Percentiles rank a stretch among this genome's conserved stretches.
Conservation (phyloP, 192 early-diverging fungal genomes). For the Coemansia sp. region DNA sequence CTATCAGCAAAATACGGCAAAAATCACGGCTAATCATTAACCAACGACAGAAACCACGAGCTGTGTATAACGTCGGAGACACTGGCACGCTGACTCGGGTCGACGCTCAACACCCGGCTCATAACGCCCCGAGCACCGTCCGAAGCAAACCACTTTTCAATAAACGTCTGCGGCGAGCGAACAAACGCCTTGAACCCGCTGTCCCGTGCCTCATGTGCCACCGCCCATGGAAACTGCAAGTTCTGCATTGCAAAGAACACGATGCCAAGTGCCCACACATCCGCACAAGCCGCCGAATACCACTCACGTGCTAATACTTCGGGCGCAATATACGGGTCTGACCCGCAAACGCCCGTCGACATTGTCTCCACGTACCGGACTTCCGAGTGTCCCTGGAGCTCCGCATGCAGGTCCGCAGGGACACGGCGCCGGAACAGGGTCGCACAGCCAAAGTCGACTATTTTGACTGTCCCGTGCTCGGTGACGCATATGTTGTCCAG, state of each 20-base stretch:
- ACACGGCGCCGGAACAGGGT: conserved; percentile 42
- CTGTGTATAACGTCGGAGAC: conserved; percentile 19
- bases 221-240: conserved; percentile 66
- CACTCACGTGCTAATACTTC: conserved; percentile 61
- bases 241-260: conserved; percentile 73
- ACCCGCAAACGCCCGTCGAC: conserved; percentile 74
- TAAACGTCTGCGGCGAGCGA: conserved; percentile 13
- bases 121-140: conserved; percentile 5
- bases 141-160: conserved; percentile 32
- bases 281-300: conserved; percentile 77
- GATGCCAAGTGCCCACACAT: conserved; percentile 88
- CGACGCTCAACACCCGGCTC: conserved; percentile 23
- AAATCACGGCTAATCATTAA: too few relatives aligned
- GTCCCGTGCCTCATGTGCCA: conserved; percentile 46
- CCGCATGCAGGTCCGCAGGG: background rate
- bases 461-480: conserved; percentile 65
- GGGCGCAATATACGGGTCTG: conserved; percentile 95
- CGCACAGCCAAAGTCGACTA: conserved; percentile 82
- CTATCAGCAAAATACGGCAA: too few relatives aligned
- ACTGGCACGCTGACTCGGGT: conserved; percentile 26
- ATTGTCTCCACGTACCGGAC: conserved; percentile 34
- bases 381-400: background rate
- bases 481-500: conserved; percentile 86
- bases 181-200: conserved; percentile 18
- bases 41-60: conserved; percentile 30